Evolutionary conservation across 169 alveolate species (phyloP), one percentile per base, ranked within the genome.

Genomic region (Eimeria necatrix): DNA sequence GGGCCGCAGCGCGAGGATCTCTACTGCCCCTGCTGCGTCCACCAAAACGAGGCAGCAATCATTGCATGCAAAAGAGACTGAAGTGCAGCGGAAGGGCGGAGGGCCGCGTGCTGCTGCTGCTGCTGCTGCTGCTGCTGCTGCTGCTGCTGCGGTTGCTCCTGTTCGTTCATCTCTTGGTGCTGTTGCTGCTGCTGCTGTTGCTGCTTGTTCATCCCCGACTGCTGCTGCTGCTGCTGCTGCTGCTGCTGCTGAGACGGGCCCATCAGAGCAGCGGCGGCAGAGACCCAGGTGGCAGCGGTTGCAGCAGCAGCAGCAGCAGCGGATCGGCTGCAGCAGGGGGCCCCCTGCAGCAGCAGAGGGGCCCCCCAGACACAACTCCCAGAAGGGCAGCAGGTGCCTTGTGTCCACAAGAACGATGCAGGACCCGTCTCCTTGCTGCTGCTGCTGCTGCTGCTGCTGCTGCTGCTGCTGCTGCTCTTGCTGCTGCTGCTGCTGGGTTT

Each of bases 241-340:
- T 48, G 49, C 53, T 2, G 51, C 4, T 56, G 64, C 64, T 9
- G 64, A 56, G 20, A 14, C 64, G 64, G 20, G 8, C 20, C 14
- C 64, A 9, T 56, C 64, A 14, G 20, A 9, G 49, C 81, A 71
- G 49, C 32, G 81, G 51, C 46, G 53, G 81, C 81, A 71, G 32
- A 71, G 81, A 12, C 81, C 81, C 16, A 71, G 22, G 81, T 22
- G 49, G 51, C 81, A 71, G 14, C 49, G n/a, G 51, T 71, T 71
- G 81, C 81, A 71, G 81, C 81, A 71, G 81, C 81, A 71, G 81
- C 81, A 71, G 81, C 81, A 71, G 81, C 81, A 71, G 32, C 81
- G 81, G 10, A 71, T 71, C 81, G 81, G 81, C 81, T 16, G 81
- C 46, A 71, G 6, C 41, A 9, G 41, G 51, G 6, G 53, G 6